These are phyloP conservation scores for Drechslera avenae DNA, from an alignment of 2,329 filamentous ascomycete genomes.

Conservation along the genomic window DNA sequence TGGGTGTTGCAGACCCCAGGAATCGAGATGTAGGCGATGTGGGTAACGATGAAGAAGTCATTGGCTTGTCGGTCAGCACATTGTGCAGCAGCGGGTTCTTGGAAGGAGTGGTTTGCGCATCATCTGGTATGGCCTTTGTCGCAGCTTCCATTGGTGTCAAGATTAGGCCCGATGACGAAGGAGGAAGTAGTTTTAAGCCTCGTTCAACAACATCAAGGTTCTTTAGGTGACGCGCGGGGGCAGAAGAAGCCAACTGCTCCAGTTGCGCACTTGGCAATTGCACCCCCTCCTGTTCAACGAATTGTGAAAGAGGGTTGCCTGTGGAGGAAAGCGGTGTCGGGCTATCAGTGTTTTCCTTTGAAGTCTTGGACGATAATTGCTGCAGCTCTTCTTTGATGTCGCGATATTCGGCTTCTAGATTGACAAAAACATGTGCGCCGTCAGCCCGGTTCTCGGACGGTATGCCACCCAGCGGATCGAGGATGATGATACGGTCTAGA, in stretches of 20 bases:
- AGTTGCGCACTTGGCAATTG: slow-evolving; percentile 20
- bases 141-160: slow-evolving; percentile 86
- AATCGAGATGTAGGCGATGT: slow-evolving; percentile 47
- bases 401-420: slow-evolving; percentile 87
- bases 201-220: slow-evolving; percentile 76
- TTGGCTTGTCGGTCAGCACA: slow-evolving; percentile 90
- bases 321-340: slow-evolving; percentile 29
- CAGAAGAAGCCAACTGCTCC: slow-evolving; percentile 21
- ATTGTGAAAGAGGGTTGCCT: slow-evolving; percentile 54
- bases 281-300: slow-evolving; percentile 41
- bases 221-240: slow-evolving; percentile 58
- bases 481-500: slow-evolving; percentile 84
- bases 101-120: slow-evolving; percentile 63
- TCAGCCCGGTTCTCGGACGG: slow-evolving; percentile 67
- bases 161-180: slow-evolving; percentile 84
- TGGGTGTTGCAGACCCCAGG: slow-evolving; percentile 43
- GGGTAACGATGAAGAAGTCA: slow-evolving; percentile 89
- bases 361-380: slow-evolving; percentile 23
- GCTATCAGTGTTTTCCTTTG: slow-evolving; percentile 11
- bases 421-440: slow-evolving; percentile 82
- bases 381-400: slow-evolving; percentile 68
- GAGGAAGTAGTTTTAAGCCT: slow-evolving; percentile 75
- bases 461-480: slow-evolving; percentile 86
- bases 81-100: slow-evolving; percentile 94
- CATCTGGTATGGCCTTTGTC: slow-evolving; percentile 49